Evolutionary conservation across 2,329 filamentous ascomycete genomes (phyloP).

Genomic region (Fusarium poae): DNA sequence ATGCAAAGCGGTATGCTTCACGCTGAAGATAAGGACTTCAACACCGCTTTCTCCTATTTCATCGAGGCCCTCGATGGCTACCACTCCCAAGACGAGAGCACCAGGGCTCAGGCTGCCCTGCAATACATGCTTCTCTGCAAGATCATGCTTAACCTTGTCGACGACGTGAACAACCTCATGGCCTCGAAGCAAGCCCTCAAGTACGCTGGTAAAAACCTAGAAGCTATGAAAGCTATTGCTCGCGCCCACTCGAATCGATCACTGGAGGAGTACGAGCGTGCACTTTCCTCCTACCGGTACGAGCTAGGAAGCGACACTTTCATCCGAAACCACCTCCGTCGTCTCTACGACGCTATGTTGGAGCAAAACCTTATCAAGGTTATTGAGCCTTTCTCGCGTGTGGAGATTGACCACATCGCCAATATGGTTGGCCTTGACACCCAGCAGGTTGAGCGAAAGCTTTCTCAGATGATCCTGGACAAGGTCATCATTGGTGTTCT

Average conservation of each 20-base stretch:
- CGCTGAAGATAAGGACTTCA: constrained; percentile 98
- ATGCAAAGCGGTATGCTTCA: constrained; percentile 99
- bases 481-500: constrained; percentile 98
- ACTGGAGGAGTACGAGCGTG: constrained; percentile 95
- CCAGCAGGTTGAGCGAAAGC: constrained; percentile 96
- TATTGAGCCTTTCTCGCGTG: constrained; percentile 97
- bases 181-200: constrained; percentile 96
- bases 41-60: constrained; percentile 98
- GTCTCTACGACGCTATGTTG: constrained; percentile 97
- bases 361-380: constrained; percentile 99
- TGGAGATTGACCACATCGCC: constrained; percentile 96
- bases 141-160: constrained; percentile 97
- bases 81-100: constrained; percentile 87
- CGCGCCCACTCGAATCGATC: constrained; percentile 95
- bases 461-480: constrained; percentile 99
- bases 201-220: constrained; percentile 94
- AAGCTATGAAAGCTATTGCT: constrained; percentile 99
- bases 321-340: constrained; percentile 95
- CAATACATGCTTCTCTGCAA: constrained; percentile 99
- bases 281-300: constrained; percentile 89
- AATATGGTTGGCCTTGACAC: constrained; percentile 98
- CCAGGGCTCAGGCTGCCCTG: constrained; percentile 93
- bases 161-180: constrained; percentile 96
- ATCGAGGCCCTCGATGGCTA: constrained; percentile 99
- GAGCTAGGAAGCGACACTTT: constrained; percentile 95